These are phyloP conservation scores for Aristolochia fimbriata DNA, from an alignment of 164 flowering plant species.

Conservation along the genomic window DNA sequence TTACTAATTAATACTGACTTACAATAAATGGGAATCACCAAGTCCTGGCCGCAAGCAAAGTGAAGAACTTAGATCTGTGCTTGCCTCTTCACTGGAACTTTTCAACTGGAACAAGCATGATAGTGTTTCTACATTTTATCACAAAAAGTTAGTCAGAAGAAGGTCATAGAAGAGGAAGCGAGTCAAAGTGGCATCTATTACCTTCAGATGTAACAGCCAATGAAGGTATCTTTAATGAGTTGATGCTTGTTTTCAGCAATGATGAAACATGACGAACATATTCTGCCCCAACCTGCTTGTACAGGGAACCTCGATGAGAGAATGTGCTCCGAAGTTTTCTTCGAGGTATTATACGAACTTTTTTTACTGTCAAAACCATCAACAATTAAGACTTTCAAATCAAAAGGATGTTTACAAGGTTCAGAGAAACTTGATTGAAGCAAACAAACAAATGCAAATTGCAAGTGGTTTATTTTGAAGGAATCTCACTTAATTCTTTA, in stretches of 20 bases:
- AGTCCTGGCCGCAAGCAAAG: conserved; percentile 66
- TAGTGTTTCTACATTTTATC: conserved; percentile 37
- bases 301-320: conserved; percentile 52
- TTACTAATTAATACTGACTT: conserved; percentile 15
- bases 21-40: conserved; percentile 78
- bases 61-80: conserved; percentile 38
- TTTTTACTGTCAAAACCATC: conserved; percentile 44
- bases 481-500: too few species aligned
- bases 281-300: conserved; percentile 65
- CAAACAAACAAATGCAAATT: too few species aligned
- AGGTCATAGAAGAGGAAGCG: background rate
- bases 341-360: conserved; percentile 60
- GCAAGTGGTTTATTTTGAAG: too few species aligned
- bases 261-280: conserved; percentile 68
- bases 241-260: conserved; percentile 56
- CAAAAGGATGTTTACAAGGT: background rate
- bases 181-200: background rate
- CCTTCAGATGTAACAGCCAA: conserved; percentile 39
- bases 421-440: too few species aligned
- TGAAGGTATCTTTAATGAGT: conserved; percentile 37
- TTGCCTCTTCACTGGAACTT: conserved; percentile 49
- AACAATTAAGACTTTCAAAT: background rate
- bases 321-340: conserved; percentile 58
- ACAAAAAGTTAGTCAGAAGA: background rate
- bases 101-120: conserved; percentile 64